Evolutionary conservation across 345 rosid genomes (phyloP).

Genomic region (Cardamine chenopodiifolia): DNA sequence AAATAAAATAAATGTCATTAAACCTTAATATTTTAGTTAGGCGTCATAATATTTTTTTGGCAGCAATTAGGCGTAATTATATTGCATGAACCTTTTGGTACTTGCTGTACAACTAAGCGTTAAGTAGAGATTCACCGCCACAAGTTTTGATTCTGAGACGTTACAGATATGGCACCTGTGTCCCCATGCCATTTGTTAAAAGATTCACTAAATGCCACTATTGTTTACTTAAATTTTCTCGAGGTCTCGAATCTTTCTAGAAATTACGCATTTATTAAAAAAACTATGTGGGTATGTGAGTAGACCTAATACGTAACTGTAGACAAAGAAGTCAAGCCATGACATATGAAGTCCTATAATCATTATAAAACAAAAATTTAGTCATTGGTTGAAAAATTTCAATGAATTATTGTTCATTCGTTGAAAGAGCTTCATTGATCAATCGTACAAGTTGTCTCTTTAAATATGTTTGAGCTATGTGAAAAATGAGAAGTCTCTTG

Average conservation of each 20-base stretch:
- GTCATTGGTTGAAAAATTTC: conserved; percentile 9
- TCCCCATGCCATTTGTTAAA: conserved; percentile 24
- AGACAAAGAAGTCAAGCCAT: conserved; percentile 37
- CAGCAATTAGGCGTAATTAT: not conserved
- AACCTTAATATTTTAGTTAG: not conserved
- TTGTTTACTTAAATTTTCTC: not conserved
- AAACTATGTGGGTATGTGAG: conserved; percentile 26
- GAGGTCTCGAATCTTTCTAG: conserved; percentile 24
- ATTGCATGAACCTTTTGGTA: conserved; percentile 16
- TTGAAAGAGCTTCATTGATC: conserved; percentile 20
- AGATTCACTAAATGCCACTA: conserved; percentile 16
- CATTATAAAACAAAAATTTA: conserved; percentile 15
- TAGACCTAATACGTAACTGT: conserved; percentile 40
- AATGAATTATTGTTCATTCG: conserved; percentile 21
- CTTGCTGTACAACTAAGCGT: not conserved
- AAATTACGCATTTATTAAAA: not conserved
- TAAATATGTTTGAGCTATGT: conserved; percentile 28
- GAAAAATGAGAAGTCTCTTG: conserved; percentile 20
- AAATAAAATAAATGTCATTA: not conserved
- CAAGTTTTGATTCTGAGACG: conserved; percentile 25
- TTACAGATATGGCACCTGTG: conserved; percentile 24
- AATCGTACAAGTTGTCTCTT: conserved; percentile 29
- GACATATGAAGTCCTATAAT: conserved; percentile 21
- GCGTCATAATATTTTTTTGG: not conserved
- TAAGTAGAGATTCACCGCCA: conserved; percentile 35